phyloP scores from a whole-genome alignment of 345 rosid genomes.

The Microthlaspi erraticum region DNA sequence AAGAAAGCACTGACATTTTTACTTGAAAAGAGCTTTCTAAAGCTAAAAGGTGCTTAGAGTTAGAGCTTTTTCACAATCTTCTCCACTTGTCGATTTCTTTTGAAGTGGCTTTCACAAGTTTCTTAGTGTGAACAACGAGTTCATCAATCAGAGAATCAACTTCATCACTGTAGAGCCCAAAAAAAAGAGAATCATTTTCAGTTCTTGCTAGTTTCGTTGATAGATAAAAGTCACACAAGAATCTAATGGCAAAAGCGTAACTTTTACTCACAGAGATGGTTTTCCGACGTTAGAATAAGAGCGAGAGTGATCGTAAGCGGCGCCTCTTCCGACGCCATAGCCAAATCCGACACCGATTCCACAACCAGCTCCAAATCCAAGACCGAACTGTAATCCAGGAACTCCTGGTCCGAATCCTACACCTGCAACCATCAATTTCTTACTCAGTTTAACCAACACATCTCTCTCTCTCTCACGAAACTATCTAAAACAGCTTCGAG shows the following conservation, averaged over 20 bases:
- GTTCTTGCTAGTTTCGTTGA: background rate
- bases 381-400: constrained; percentile 80
- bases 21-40: constrained; percentile 10
- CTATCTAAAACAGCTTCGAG: background rate
- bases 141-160: constrained; percentile 68
- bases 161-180: constrained; percentile 56
- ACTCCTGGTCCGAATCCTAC: constrained; percentile 83
- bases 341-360: constrained; percentile 92
- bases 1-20: background rate
- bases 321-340: constrained; percentile 79
- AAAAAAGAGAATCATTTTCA: constrained; percentile 12
- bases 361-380: constrained; percentile 86
- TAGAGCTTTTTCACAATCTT: constrained; percentile 54
- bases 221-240: background rate
- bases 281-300: constrained; percentile 44
- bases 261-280: constrained; percentile 43
- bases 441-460: background rate
- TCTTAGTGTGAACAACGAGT: constrained; percentile 64
- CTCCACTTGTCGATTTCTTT: constrained; percentile 88
- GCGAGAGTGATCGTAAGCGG: constrained; percentile 60
- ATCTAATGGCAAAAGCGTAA: background rate
- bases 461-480: background rate
- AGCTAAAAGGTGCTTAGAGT: background rate
- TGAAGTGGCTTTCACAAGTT: constrained; percentile 63
- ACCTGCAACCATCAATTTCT: constrained; percentile 48